Base-by-base conservation (phyloP, 2,329 filamentous ascomycete genomes). In the Colletotrichum sp. region DNA sequence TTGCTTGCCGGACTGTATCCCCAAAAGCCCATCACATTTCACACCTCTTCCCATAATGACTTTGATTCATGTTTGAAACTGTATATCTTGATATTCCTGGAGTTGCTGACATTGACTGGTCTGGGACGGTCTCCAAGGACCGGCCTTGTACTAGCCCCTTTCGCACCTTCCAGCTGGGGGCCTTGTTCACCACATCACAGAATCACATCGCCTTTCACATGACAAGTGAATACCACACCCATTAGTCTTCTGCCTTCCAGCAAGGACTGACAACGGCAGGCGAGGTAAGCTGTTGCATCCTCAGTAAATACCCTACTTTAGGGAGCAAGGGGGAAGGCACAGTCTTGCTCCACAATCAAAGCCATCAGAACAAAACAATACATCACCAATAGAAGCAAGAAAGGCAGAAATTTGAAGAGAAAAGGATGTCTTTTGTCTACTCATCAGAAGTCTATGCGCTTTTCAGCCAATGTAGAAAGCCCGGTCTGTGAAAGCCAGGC, bases 181-280 rank as follows among this genome's bases (percentile, higher is more conserved):
- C 18, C 18, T 21, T 21, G 6, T 13, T 12, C 43, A 13, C 43
- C 4, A 48, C 18, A 48, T 48, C 43, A 48, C n/a, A 48, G 6
- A 48, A 48, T 18, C 6, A 3, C n/a, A 13, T 13, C n/a, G 6
- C 4, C 8, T 48, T 21, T 13, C 10, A 48, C 6, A 13, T 4
- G n/a, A 13, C 10, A 48, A 21, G 6, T 13, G 0, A 13, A 21
- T 48, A 2, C 10, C 18, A 13, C 1, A 21, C 2, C 3, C 4
- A 4, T 21, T n/a, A 4, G 43, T 48, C n/a, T 21, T 21, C 10
- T 21, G 6, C n/a, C 43, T 48, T 4, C 9, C 18, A 48, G 9
- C 0, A n/a, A 48, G 43, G 10, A 4, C 6, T 21, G 43, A 4
- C 1, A n/a, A 13, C 1, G 10, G n/a, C 18, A 21, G 10, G n/a